Conservation (phyloP, 257 asterid species). For the Petrea volubilis region DNA sequence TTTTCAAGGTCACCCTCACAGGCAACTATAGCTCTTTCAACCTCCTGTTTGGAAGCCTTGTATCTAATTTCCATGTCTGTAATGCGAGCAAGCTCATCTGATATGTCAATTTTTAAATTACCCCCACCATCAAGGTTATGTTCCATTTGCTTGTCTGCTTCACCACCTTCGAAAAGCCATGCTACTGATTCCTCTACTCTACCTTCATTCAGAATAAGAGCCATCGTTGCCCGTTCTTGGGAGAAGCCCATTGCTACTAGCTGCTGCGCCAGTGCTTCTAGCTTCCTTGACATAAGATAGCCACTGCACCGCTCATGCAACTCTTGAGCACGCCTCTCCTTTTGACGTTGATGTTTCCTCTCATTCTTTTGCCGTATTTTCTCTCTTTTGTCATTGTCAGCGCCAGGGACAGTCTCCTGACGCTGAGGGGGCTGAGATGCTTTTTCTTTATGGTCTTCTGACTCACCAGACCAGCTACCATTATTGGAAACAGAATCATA, state of each 20-base stretch:
- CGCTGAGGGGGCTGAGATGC: constrained; percentile 37
- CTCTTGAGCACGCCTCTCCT: constrained; percentile 84
- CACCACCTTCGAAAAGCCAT: constrained; percentile 72
- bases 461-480: constrained; percentile 82
- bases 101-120: constrained; percentile 66
- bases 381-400: constrained; percentile 73
- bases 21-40: constrained; percentile 62
- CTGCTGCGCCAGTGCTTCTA: constrained; percentile 67
- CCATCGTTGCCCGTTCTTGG: constrained; percentile 72
- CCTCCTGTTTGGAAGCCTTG: constrained; percentile 73
- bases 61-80: constrained; percentile 60
- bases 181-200: constrained; percentile 76
- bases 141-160: constrained; percentile 48
- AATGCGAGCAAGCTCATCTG: constrained; percentile 67
- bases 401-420: constrained; percentile 53
- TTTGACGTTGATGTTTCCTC: constrained; percentile 81
- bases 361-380: constrained; percentile 83
- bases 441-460: constrained; percentile 72
- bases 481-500: constrained; percentile 66
- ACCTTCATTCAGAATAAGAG: constrained; percentile 79
- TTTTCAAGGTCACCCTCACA: constrained; percentile 71
- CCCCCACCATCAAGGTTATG: constrained; percentile 43
- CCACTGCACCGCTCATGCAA: constrained; percentile 75
- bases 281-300: constrained; percentile 79
- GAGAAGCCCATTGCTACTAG: constrained; percentile 83